A percentile compares a stretch with the other conserved stretches of the same genome.
Evolutionary conservation across 2,329 filamentous ascomycete species (phyloP).

Genomic region (Didymellaceae sp.): DNA sequence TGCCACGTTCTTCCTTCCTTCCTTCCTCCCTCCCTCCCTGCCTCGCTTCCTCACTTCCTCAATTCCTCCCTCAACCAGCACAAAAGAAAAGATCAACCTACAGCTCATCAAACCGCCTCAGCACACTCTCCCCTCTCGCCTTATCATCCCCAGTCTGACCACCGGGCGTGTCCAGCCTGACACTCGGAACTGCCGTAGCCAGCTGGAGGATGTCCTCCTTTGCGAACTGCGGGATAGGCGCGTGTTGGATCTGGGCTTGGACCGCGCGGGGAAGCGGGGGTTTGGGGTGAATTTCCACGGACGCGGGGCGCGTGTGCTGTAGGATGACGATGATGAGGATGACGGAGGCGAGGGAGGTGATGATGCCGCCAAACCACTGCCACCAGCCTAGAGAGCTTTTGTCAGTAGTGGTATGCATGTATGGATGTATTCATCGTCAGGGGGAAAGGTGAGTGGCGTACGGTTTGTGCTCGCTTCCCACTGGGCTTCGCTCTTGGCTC

Average conservation of each 20-base stretch:
- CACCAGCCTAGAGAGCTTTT: conserved; percentile 59
- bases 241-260: conserved; percentile 33
- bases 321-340: conserved; percentile 56
- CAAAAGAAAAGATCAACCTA: too few relatives aligned
- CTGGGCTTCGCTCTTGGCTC: conserved; percentile 70
- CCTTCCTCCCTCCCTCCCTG: too few relatives aligned
- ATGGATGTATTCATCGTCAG: too few relatives aligned
- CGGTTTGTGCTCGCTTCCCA: conserved; percentile 69
- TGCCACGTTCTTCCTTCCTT: too few relatives aligned
- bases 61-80: too few relatives aligned
- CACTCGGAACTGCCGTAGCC: conserved; percentile 7
- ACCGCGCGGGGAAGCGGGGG: conserved; percentile 23
- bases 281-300: conserved; percentile 14
- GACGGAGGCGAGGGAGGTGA: conserved; percentile 53
- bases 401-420: too few relatives aligned
- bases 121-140: too few relatives aligned
- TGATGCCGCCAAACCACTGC: conserved; percentile 67
- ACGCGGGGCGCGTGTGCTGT: conserved; percentile 37
- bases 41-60: too few relatives aligned
- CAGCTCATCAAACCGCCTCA: too few relatives aligned
- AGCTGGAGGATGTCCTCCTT: conserved; percentile 41
- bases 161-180: conserved; percentile 14
- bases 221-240: conserved; percentile 42
- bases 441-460: conserved; percentile 20
- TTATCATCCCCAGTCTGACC: too few relatives aligned